A percentile compares a stretch with the other conserved stretches of the same genome.
phyloP scores from a whole-genome alignment of 192 early-diverging fungal genomes.

The Entomortierella beljakovae region DNA sequence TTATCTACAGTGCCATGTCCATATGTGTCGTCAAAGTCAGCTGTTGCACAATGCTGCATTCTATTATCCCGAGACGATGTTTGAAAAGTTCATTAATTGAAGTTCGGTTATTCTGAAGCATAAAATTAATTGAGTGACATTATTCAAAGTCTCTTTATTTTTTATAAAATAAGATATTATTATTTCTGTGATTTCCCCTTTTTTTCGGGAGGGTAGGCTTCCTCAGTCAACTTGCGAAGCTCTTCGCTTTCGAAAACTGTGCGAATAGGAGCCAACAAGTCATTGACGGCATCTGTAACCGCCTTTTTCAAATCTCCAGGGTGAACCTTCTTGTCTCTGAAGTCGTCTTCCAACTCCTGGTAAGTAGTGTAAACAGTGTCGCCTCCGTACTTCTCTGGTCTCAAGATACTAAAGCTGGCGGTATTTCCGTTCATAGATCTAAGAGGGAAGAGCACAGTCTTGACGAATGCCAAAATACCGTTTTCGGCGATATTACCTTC shows the following conservation, averaged over 20 bases:
- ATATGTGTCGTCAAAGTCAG: no score
- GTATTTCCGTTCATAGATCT: conserved; percentile 70
- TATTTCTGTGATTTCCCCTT: no score
- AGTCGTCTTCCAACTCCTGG: conserved; percentile 85
- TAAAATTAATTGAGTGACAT: no score
- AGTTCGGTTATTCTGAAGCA: no score
- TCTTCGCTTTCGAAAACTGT: conserved; percentile 75
- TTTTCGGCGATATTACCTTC: conserved; percentile 94
- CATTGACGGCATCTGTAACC: conserved; percentile 85
- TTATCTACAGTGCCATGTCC: no score
- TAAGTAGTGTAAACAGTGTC: conserved; percentile 78
- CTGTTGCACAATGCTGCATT: no score
- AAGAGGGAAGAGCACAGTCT: conserved; percentile 91
- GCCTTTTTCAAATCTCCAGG: conserved; percentile 95
- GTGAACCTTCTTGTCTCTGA: conserved; percentile 87
- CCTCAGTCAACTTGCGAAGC: conserved; percentile 74
- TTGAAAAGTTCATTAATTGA: no score
- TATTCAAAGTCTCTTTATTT: no score
- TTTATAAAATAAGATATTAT: no score
- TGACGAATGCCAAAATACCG: conserved; percentile 91
- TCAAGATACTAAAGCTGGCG: conserved; percentile 72
- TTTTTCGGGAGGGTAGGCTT: conserved; percentile 95
- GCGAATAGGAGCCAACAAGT: conserved; percentile 89
- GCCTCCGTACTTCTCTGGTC: conserved; percentile 95
- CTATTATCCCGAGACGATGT: no score